Percentiles rank a stretch among this genome's conserved stretches.
phyloP scores from a whole-genome alignment of 441 rosid genomes.

The Populus hybrid region DNA sequence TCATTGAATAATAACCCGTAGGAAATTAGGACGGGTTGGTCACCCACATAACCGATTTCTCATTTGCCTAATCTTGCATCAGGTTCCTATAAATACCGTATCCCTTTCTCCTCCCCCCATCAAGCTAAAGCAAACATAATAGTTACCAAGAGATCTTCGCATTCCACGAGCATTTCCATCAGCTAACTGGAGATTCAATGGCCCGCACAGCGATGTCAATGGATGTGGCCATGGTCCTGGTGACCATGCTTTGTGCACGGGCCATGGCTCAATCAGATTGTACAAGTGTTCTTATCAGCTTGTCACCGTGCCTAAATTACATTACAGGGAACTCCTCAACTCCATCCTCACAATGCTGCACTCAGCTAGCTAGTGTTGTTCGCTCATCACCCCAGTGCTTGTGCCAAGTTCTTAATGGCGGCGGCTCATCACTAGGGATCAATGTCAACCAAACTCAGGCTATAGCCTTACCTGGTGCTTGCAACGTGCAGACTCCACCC shows the following conservation, averaged over 20 bases:
- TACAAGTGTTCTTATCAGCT: conserved; percentile 53
- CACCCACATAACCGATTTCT: conserved; percentile 21
- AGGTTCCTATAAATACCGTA: conserved; percentile 22
- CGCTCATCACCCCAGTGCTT: conserved; percentile 74
- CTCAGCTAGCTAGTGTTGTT: conserved; percentile 65
- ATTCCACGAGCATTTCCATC: conserved; percentile 6
- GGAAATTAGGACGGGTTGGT: conserved; percentile 33
- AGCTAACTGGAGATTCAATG: conserved; percentile 20
- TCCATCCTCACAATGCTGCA: conserved; percentile 72
- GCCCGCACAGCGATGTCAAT: conserved; percentile 28
- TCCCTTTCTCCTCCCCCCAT: conserved; percentile 10
- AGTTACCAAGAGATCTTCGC: conserved; percentile 4
- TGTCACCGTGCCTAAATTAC: conserved; percentile 82
- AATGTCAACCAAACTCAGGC: conserved; percentile 79
- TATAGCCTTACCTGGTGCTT: conserved; percentile 64
- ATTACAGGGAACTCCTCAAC: conserved; percentile 66
- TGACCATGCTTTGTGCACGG: conserved; percentile 40
- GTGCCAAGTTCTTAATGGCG: conserved; percentile 69
- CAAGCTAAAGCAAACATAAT: conserved; percentile 11
- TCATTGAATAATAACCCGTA: neutral
- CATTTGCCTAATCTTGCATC: conserved; percentile 2
- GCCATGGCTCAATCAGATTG: conserved; percentile 66
- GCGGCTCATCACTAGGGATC: conserved; percentile 65
- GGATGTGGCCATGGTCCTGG: conserved; percentile 32
- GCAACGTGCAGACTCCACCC: conserved; percentile 87